Evolutionary conservation across 2,329 filamentous ascomycete genomes (phyloP), one percentile per base, ranked within the genome.

Genomic region (Dothidotthia symphoricarpi): DNA sequence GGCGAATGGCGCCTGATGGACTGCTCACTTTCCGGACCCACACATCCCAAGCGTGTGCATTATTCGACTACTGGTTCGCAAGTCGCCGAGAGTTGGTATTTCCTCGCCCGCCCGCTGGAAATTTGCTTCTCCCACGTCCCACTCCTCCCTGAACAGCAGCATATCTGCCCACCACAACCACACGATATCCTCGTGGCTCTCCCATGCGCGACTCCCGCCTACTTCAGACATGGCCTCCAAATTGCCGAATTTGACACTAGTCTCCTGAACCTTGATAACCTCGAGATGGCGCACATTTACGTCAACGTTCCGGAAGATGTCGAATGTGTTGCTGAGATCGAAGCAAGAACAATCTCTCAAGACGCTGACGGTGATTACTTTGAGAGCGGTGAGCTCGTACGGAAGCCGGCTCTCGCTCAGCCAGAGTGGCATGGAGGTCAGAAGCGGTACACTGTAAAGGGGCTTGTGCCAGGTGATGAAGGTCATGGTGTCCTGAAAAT

Each of bases 1-100:
- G 85, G 86, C 15, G 89, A 96, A 68, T 98, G 93, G 93, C 85
- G 93, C 34, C 86, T 97, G 50, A 88, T 98, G 72, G 93, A 98
- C 66, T 93, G 88, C 64, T 94, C 88, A 24, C 75, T 98, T 31
- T 89, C 93, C 3, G 90, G 85, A 47, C 90, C 91, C 10, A 95
- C 91, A 0, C 88, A 97, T 57, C 91, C 93, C 8, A 82, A 80
- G 40, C 80, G 94, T 31, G 75, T 73, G 12, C 73, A 82, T 22
- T 97, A 94, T 68, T 94, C 89, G 11, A 86, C 79, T 52, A 77
- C 78, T 16, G 79, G 79, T 41, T 80, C 75, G 42, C 79, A 83
- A 28, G 73, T 78, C 1, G 88, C 93, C 0, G 93, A 98, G 53
- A 75, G 75, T 22, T 97, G 88, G 83, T 98, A 90, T 76, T 98